Conservation (phyloP, 495 filamentous ascomycete genomes). For the Lepraria neglecta region DNA sequence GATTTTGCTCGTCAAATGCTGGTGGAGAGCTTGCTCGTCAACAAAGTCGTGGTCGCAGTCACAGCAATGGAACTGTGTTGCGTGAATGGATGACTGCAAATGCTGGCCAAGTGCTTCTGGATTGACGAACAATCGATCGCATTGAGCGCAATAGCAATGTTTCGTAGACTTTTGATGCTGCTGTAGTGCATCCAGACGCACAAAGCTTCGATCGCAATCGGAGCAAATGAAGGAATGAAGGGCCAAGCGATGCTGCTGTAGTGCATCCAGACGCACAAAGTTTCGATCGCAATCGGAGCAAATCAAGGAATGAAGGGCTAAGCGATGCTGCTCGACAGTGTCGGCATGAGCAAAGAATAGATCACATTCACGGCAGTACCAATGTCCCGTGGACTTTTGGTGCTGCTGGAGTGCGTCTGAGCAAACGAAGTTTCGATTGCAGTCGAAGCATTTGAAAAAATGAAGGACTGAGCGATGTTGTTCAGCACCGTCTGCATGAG, state of each 20-base stretch:
- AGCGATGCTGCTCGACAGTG: too few relatives aligned
- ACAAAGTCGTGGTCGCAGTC: conserved; percentile 21
- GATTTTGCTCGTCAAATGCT: conserved; percentile 16
- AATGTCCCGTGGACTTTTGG: too few relatives aligned
- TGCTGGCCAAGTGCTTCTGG: conserved; percentile 17
- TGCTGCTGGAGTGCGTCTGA: too few relatives aligned
- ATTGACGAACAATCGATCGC: conserved; percentile 17
- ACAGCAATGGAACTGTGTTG: conserved; percentile 23
- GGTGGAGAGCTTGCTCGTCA: conserved; percentile 15
- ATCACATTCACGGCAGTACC: too few relatives aligned
- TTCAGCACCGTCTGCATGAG: neutral
- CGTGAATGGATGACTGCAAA: conserved; percentile 19
- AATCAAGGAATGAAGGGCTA: too few relatives aligned
- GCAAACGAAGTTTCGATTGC: conserved; percentile 1
- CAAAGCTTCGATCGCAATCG: too few relatives aligned
- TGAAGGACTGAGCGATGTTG: conserved; percentile 19
- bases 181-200: neutral
- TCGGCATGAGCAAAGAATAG: too few relatives aligned
- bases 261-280: neutral
- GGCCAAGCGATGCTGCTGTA: neutral
- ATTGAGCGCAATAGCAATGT: conserved; percentile 18
- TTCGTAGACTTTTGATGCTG: conserved; percentile 12
- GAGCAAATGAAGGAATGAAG: too few relatives aligned
- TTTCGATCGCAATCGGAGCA: too few relatives aligned
- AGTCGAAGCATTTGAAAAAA: conserved; percentile 12